A percentile compares a stretch with the other conserved stretches of the same genome.
These are phyloP conservation scores for Arachnomyces sp. DNA, from an alignment of 2,329 filamentous ascomycete species.

Conservation along the genomic window DNA sequence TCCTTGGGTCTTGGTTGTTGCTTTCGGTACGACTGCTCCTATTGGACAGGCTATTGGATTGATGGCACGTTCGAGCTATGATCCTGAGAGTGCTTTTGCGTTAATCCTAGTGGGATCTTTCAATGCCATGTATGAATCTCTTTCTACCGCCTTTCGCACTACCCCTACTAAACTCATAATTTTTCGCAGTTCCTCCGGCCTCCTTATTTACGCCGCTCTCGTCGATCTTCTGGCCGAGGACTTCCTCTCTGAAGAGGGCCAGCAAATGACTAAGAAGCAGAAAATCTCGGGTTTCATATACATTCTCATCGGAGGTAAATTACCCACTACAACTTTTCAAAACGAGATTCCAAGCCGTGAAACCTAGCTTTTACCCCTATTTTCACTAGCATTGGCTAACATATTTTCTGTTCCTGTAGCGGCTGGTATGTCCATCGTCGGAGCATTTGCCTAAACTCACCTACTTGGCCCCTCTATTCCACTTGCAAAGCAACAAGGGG, in stretches of 20 bases:
- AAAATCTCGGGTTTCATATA: constrained; percentile 48
- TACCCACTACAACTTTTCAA: background rate
- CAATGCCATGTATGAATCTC: constrained; percentile 54
- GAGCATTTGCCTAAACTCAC: constrained; percentile 37
- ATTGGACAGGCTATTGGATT: constrained; percentile 60
- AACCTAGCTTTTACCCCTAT: too few relatives aligned
- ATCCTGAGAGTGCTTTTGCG: constrained; percentile 56
- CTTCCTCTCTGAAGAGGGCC: constrained; percentile 54
- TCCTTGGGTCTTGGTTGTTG: constrained; percentile 55
- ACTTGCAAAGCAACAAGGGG: constrained; percentile 17
- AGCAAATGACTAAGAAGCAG: constrained; percentile 45
- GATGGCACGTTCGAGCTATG: constrained; percentile 49
- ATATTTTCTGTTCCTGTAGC: constrained; percentile 22
- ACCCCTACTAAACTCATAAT: constrained; percentile 11
- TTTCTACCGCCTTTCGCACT: background rate
- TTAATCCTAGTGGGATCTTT: constrained; percentile 58
- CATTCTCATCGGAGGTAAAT: constrained; percentile 46
- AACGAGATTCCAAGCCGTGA: background rate
- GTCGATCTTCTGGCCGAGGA: constrained; percentile 59
- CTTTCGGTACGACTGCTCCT: constrained; percentile 57
- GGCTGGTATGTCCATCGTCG: constrained; percentile 42
- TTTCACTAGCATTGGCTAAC: constrained; percentile 7
- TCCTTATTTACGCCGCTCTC: constrained; percentile 55
- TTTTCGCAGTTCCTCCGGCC: constrained; percentile 46
- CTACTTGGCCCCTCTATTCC: too few relatives aligned